These are phyloP conservation scores for Amauroascus niger DNA, from an alignment of 2,329 filamentous ascomycete genomes.

Conservation along the genomic window DNA sequence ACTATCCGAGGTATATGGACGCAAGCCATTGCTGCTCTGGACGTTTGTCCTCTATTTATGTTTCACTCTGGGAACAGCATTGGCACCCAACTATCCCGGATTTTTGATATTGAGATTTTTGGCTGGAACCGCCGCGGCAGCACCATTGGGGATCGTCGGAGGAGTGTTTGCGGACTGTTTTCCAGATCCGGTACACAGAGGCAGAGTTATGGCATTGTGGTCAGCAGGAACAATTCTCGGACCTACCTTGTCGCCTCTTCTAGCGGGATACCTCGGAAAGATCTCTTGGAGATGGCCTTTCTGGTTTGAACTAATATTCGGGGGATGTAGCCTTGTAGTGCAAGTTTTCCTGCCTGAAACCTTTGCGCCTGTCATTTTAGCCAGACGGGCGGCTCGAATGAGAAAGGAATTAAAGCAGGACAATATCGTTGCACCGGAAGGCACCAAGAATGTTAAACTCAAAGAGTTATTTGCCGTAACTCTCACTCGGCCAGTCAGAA, in stretches of 20 bases:
- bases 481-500: slow-evolving; percentile 17
- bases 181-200: slow-evolving; percentile 33
- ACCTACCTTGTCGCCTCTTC: slow-evolving; percentile 35
- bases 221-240: slow-evolving; percentile 30
- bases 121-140: slow-evolving; percentile 36
- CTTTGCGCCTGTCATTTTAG: slow-evolving; percentile 49
- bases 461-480: slow-evolving; percentile 15
- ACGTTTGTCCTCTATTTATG: slow-evolving; percentile 51
- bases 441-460: not conserved
- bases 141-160: slow-evolving; percentile 32
- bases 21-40: slow-evolving; percentile 40
- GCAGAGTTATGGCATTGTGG: slow-evolving; percentile 32
- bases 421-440: slow-evolving; percentile 7
- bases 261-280: slow-evolving; percentile 36
- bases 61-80: slow-evolving; percentile 54
- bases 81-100: slow-evolving; percentile 47
- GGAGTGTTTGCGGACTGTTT: slow-evolving; percentile 42
- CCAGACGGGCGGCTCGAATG: slow-evolving; percentile 39
- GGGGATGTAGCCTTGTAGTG: slow-evolving; percentile 44
- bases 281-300: slow-evolving; percentile 35
- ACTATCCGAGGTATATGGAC: slow-evolving; percentile 55
- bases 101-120: slow-evolving; percentile 57
- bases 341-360: slow-evolving; percentile 55
- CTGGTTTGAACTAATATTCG: slow-evolving; percentile 58
- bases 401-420: slow-evolving; percentile 8